Conservation (phyloP, 352 stramenopile genomes). For the Globisporangium spiculum region DNA sequence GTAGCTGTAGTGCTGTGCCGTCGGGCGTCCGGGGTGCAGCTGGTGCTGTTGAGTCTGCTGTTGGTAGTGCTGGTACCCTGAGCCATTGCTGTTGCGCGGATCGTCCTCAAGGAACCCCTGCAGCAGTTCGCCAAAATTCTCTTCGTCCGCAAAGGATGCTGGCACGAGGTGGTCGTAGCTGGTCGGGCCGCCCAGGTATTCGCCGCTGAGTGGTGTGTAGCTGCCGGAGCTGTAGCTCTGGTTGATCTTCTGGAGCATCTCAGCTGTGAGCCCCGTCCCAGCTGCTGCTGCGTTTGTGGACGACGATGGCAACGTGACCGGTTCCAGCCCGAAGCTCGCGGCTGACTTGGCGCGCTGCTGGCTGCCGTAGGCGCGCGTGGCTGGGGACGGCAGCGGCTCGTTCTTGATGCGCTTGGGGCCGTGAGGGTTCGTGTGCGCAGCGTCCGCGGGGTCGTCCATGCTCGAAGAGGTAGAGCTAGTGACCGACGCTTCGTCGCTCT, state of each 20-base stretch:
- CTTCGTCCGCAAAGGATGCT: slow-evolving; percentile 54
- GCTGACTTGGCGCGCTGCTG: slow-evolving; percentile 7
- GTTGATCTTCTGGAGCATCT: slow-evolving; percentile 23
- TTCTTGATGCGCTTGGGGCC: slow-evolving; percentile 20
- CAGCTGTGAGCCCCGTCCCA: slow-evolving; percentile 8
- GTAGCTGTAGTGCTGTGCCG: slow-evolving; percentile 5
- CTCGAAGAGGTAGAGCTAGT: slow-evolving; percentile 23
- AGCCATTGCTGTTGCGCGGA: slow-evolving; percentile 18
- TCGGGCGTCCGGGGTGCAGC: background rate
- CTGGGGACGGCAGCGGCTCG: slow-evolving; percentile 21
- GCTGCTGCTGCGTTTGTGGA: background rate
- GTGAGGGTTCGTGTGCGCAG: background rate
- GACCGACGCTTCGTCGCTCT: slow-evolving; percentile 30
- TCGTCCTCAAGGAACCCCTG: slow-evolving; percentile 76
- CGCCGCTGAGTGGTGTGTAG: slow-evolving; percentile 28
- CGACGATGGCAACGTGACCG: background rate
- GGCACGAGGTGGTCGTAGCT: slow-evolving; percentile 61
- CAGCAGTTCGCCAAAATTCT: slow-evolving; percentile 64
- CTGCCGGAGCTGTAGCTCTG: slow-evolving; percentile 25
- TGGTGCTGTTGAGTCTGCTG: slow-evolving; percentile 18
- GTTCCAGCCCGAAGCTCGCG: slow-evolving; percentile 17
- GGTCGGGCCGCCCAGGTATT: slow-evolving; percentile 19
- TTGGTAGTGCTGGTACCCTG: slow-evolving; percentile 25
- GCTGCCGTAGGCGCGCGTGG: slow-evolving; percentile 26
- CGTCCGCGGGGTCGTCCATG: slow-evolving; percentile 8